Evolutionary conservation across 2,329 filamentous ascomycete species (phyloP), one percentile per base, ranked within the genome.

Genomic region (Paracoccidioides lutzii): DNA sequence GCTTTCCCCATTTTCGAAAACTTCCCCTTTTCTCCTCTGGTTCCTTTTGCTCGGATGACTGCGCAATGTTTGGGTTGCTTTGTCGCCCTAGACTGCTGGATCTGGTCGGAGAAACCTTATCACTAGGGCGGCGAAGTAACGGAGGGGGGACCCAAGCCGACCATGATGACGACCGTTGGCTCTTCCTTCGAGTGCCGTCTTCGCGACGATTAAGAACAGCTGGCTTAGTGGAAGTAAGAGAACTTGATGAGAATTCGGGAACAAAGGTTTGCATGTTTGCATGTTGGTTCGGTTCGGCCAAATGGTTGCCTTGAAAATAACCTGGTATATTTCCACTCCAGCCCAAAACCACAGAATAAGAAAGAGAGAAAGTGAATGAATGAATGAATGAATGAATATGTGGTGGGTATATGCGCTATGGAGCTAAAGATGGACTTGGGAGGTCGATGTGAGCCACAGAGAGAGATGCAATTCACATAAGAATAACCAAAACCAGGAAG

Each of bases 121-220:
- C 35, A 41, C 43, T 52, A n/a, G 43, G 40, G 22, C 38, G 40
- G 37, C 32, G 40, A 37, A 58, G 52, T 10, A 57, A 42, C 9
- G 59, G 59, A n/a, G 42, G 45, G 2, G 52, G 28, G 5, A 58
- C 44, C 53, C 59, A 58, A 37, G 44, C 44, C 40, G 59, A 55
- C 58, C 54, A 60, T 53, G 58, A 62, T 40, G 57, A 59, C 50
- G 57, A 57, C 38, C 55, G 56, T 32, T 42, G 37, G 14, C 37
- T 32, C 14, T 49, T 52, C 22, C 43, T 55, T 15, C 28, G 37
- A 50, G 10, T 12, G 42, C 9, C 28, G 8, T 42, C 10, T 42
- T 50, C 52, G 32, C 50, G 54, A 12, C 40, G 45, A 43, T 57
- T 53, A 5, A 55, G 56, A 43, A 45, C 52, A 6, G 52, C 55